A percentile compares a stretch with the other conserved stretches of the same genome.
These are phyloP conservation scores for Eustoma russellianum DNA, from an alignment of 257 asterid species.

Conservation along the genomic window DNA sequence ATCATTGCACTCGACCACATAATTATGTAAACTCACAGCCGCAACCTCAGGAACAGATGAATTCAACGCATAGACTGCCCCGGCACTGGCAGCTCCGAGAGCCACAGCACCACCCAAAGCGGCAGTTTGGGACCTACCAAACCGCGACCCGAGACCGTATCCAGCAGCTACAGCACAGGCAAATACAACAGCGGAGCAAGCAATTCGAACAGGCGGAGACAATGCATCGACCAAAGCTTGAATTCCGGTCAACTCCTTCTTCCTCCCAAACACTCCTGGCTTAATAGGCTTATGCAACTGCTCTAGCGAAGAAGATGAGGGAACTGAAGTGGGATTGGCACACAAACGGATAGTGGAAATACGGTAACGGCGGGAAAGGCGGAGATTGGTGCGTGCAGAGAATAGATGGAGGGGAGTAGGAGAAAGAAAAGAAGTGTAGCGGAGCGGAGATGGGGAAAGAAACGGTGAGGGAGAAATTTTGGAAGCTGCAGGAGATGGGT, in stretches of 20 bases:
- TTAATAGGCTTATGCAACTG: constrained; percentile 8
- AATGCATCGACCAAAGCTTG: constrained; percentile 66
- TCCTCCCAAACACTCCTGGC: constrained; percentile 61
- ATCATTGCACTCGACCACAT: constrained; percentile 65
- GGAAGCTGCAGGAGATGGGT: background rate
- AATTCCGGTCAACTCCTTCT: constrained; percentile 48
- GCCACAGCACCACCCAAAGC: constrained; percentile 79
- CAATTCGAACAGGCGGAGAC: constrained; percentile 73
- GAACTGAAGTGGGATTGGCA: constrained; percentile 4
- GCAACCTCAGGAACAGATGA: constrained; percentile 87
- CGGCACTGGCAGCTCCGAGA: constrained; percentile 81
- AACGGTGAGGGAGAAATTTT: too few relatives aligned
- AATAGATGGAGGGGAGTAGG: constrained; percentile 30
- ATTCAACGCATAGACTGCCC: constrained; percentile 75
- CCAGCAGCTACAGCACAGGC: constrained; percentile 82
- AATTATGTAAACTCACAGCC: constrained; percentile 74
- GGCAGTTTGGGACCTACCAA: constrained; percentile 68
- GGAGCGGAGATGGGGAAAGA: too few relatives aligned
- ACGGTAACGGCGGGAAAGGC: constrained; percentile 20
- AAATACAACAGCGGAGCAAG: constrained; percentile 57
- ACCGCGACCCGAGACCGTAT: constrained; percentile 63
- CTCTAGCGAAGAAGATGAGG: background rate
- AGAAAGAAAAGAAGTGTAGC: constrained; percentile 5
- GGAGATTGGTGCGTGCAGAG: constrained; percentile 18
- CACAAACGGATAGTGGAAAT: constrained; percentile 29